A percentile compares a stretch with the other conserved stretches of the same genome.
These are phyloP conservation scores for Talaromyces stipitatus DNA, from an alignment of 495 filamentous ascomycete genomes.

Conservation along the genomic window DNA sequence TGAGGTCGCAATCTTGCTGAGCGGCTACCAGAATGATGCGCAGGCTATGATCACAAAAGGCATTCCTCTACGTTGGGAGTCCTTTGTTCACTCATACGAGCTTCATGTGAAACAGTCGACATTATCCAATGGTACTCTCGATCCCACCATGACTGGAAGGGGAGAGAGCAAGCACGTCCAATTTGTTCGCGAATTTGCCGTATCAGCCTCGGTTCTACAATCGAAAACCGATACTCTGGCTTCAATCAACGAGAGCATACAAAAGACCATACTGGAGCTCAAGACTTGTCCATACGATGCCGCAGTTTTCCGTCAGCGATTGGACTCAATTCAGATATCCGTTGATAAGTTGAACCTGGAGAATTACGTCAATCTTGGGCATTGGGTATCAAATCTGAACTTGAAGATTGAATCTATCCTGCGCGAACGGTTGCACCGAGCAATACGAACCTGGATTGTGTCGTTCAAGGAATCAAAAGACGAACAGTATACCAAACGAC, in stretches of 20 bases:
- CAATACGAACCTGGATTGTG: constrained; percentile 75
- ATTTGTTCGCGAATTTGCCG: constrained; percentile 88
- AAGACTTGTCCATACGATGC: constrained; percentile 75
- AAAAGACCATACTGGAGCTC: constrained; percentile 76
- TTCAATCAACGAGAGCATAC: constrained; percentile 72
- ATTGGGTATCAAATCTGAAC: constrained; percentile 86
- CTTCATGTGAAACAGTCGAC: constrained; percentile 70
- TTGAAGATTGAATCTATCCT: constrained; percentile 70
- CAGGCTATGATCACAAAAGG: constrained; percentile 77
- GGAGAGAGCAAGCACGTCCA: constrained; percentile 90
- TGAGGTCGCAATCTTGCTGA: constrained; percentile 77
- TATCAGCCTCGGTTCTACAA: constrained; percentile 76
- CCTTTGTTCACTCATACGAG: constrained; percentile 94
- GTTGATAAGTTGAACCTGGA: constrained; percentile 95
- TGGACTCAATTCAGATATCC: constrained; percentile 76
- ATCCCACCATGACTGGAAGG: constrained; percentile 46
- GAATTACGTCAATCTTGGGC: constrained; percentile 82
- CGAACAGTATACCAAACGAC: constrained; percentile 20
- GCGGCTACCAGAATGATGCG: constrained; percentile 83
- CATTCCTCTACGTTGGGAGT: constrained; percentile 87
- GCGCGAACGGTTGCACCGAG: constrained; percentile 66
- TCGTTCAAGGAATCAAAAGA: constrained; percentile 61
- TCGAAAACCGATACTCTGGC: constrained; percentile 71
- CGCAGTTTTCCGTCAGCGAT: constrained; percentile 63
- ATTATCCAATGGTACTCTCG: constrained; percentile 50